Base-by-base conservation (phyloP, 495 filamentous ascomycete species). In the Penicillium bovifimosum region DNA sequence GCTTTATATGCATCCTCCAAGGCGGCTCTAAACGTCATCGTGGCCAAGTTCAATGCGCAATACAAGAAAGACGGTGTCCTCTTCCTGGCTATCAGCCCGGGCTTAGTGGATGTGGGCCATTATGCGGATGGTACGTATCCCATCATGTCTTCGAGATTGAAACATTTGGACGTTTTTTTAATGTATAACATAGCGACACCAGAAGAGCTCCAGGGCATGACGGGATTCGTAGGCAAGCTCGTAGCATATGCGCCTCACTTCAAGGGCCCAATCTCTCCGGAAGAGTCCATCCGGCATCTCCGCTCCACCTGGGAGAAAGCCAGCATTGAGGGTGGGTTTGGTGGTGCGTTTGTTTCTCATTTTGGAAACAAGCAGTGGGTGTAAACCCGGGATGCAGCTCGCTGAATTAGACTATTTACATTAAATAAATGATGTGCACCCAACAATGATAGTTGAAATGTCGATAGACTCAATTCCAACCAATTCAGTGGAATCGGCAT, bases 311-410 rank as follows among this genome's bases (percentile, higher is more conserved):
- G 68, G 35, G 63, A 79, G 10, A 76, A 65, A 4, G 63, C 74
- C 10, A 78, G 66, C 29, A 63, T 83, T 6, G 73, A 78, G 43
- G 63, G 63, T 33, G 77, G 78, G 3, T 38, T 75, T 52, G 77
- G 69, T 7, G 82, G 82, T 5, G 53, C 68, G 0, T 80, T 79
- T 56, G 27, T 84, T 0, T 82, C 79, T 5, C 81, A 84, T 27
- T 56, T 64, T 48, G 80, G 80, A 6, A 80, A 75, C 47, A 77
- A 79, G 61, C 65, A 74, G 48, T 81, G 79, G 76, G 26, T 67
- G 9, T 66, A 59, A 27, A 4, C 9, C 11, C 32, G 32, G 32
- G 11, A 24, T 24, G 20, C 20, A 24, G 4, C 20, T 24, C 20
- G 20, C 20, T 24, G 20, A 24, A 24, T 24, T 24, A 24, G 20